Evolutionary conservation across 2,329 filamentous ascomycete genomes (phyloP), one percentile per base, ranked within the genome.

Genomic region (Penicillium nordicum): DNA sequence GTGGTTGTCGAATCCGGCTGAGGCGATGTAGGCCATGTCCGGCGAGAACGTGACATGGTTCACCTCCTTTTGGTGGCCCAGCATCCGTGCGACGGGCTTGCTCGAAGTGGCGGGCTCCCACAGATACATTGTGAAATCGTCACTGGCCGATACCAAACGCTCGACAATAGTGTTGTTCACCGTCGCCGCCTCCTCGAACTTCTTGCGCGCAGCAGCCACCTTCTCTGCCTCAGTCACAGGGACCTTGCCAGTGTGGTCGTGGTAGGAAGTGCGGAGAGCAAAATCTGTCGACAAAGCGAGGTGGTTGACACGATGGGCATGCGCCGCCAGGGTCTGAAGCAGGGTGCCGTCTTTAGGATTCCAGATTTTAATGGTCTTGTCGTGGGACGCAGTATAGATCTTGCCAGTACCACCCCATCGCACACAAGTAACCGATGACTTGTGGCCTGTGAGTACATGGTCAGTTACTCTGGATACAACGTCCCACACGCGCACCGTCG

Each of bases 21-120:
- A 95, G 9, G 94, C 94, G 66, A 99, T 92, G 57, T 93, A 82
- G 9, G 84, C 81, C 34, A 92, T 93, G 69, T 97, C 92, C 0
- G 93, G 92, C 0, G 91, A 96, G 75, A 97, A 97, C 0, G 88
- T 89, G 46, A 97, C 92, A 71, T 97, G 90, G 73, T 97, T 97
- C 64, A 97, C 92, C 70, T 93, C 90, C 76, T 97, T 97, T 72
- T 97, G 91, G 69, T 99, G 94, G 2, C 94, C 94, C n/a, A 91
- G 76, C 76, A 97, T 83, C 34, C 92, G 82, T n/a, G 90, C 88
- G 4, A 97, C 79, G 0, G 93, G 92, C 72, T 97, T 97, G 8
- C 81, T 89, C 4, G 88, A 87, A 42, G 80, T 81, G 10, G 86
- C 81, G 0, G 92, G 92, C 58, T 95, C 90, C 93, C 93, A 99